Evolutionary conservation across 768 basidiomycete genomes (phyloP).

Genomic region (Tulasnella sp.): DNA sequence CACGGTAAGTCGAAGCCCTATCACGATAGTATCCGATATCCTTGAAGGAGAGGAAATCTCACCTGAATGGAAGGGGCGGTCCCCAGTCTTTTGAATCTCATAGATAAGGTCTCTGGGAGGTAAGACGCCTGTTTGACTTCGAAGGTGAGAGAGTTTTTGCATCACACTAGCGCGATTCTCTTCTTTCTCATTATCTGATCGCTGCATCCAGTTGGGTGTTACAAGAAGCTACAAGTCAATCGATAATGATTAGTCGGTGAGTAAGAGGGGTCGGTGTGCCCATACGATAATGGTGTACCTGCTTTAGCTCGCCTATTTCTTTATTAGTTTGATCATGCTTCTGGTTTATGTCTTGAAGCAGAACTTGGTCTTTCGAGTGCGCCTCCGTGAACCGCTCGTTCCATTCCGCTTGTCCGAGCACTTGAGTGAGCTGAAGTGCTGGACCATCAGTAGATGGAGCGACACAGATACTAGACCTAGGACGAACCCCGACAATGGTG

Average conservation of each 20-base stretch:
- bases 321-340: neutral
- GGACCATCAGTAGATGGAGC: neutral
- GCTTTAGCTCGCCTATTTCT: neutral
- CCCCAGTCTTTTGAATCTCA: conserved; percentile 3
- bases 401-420: conserved; percentile 1
- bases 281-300: neutral
- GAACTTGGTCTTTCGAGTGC: neutral
- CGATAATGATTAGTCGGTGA: neutral
- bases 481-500: conserved; percentile 2
- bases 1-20: neutral
- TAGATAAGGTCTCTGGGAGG: neutral
- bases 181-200: neutral
- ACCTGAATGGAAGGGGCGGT: conserved; percentile 4
- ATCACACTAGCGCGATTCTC: neutral
- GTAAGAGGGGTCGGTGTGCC: neutral
- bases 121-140: neutral
- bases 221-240: neutral
- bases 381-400: neutral
- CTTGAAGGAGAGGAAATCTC: neutral
- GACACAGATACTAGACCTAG: neutral
- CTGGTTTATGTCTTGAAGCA: neutral
- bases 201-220: neutral
- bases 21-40: neutral
- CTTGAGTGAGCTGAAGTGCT: conserved; percentile 1
- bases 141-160: neutral